Evolutionary conservation across 2,329 filamentous ascomycete species (phyloP).

Genomic region (Colletotrichum sp.): DNA sequence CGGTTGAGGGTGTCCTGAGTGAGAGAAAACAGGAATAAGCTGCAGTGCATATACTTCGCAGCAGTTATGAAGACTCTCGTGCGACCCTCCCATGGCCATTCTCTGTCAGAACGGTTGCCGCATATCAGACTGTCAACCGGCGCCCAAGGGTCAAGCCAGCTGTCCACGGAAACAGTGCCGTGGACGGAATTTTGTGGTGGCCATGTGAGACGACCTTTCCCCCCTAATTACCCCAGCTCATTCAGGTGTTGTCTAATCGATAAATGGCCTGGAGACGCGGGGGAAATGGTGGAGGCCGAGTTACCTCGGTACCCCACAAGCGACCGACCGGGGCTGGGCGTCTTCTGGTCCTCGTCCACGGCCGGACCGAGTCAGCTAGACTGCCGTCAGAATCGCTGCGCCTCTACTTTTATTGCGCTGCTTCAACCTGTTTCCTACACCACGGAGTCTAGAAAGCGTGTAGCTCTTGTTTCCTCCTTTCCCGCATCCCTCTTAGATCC

Average conservation of each 20-base stretch:
- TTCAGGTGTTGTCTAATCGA: not conserved
- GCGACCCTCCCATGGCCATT: not conserved
- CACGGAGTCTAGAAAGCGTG: not conserved
- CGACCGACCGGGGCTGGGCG: constrained; percentile 4
- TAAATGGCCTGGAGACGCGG: constrained; percentile 15
- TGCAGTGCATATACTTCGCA: not conserved
- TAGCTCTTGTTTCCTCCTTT: not conserved
- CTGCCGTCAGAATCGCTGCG: constrained; percentile 6
- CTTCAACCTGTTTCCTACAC: not conserved
- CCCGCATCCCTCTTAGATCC: not conserved
- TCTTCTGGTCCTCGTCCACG: not conserved
- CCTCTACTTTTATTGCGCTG: not conserved
- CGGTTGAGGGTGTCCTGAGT: not conserved
- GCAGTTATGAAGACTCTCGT: not conserved
- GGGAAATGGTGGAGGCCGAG: constrained; percentile 19
- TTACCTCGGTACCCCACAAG: constrained; percentile 16
- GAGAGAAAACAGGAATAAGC: not conserved
- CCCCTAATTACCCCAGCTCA: not conserved
- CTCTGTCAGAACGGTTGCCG: not conserved
- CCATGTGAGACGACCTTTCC: not conserved
- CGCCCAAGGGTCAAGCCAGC: not conserved
- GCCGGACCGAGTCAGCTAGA: constrained; percentile 19
- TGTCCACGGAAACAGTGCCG: not conserved
- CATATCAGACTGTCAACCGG: not conserved
- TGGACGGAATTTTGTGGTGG: constrained; percentile 1